Percentiles rank a stretch among this genome's conserved stretches.
These are phyloP conservation scores for Letharia columbiana DNA, from an alignment of 495 filamentous ascomycete species.

Conservation along the genomic window DNA sequence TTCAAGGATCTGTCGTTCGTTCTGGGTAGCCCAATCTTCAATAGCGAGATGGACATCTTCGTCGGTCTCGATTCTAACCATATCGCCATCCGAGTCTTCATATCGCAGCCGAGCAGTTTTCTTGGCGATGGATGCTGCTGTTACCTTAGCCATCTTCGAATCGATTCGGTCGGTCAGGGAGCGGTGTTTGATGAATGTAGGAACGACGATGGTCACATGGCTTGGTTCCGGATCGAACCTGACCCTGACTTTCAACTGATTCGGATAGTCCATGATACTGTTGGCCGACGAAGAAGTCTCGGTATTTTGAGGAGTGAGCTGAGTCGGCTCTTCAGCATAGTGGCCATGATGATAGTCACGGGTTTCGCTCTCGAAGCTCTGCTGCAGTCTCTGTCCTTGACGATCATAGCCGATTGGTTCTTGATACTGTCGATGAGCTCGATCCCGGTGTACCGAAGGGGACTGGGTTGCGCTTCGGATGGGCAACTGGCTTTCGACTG, in stretches of 20 bases:
- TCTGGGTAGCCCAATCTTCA: slow-evolving; percentile 77
- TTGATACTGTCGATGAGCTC: slow-evolving; percentile 16
- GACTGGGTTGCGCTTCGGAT: slow-evolving; percentile 40
- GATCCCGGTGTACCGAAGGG: slow-evolving; percentile 29
- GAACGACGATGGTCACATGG: slow-evolving; percentile 85
- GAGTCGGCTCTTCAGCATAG: not conserved
- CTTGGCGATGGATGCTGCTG: slow-evolving; percentile 66
- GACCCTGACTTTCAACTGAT: slow-evolving; percentile 90
- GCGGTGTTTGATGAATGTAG: slow-evolving; percentile 86
- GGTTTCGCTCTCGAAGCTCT: not conserved
- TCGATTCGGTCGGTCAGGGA: slow-evolving; percentile 95
- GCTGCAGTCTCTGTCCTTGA: slow-evolving; percentile 15
- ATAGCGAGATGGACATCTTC: slow-evolving; percentile 94
- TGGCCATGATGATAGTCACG: slow-evolving; percentile 9
- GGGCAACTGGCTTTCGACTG: slow-evolving; percentile 43
- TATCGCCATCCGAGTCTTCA: slow-evolving; percentile 86
- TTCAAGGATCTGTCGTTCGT: slow-evolving; percentile 51
- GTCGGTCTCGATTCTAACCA: slow-evolving; percentile 84
- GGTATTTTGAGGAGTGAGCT: slow-evolving; percentile 34
- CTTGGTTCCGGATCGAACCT: slow-evolving; percentile 66
- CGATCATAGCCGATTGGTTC: slow-evolving; percentile 19
- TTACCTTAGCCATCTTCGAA: slow-evolving; percentile 78
- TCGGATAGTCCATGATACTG: slow-evolving; percentile 27
- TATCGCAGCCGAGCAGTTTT: slow-evolving; percentile 79
- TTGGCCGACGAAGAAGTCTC: slow-evolving; percentile 24